Conservation (phyloP, 768 basidiomycete species). For the Amylocystis lapponica region DNA sequence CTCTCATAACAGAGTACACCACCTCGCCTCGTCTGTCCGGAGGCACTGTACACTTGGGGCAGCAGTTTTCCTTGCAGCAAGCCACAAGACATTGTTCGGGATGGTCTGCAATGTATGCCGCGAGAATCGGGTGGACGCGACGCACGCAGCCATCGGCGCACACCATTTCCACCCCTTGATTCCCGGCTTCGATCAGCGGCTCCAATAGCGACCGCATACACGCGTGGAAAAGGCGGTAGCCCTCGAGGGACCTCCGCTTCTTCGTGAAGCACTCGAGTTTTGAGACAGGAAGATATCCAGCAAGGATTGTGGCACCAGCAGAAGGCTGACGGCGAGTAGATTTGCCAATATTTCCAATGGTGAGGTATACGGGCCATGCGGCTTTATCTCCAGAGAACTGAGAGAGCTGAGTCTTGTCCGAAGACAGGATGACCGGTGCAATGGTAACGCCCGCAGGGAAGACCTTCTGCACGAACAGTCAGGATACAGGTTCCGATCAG, state of each 20-base stretch:
- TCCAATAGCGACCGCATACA: constrained; percentile 15
- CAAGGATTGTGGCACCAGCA: constrained; percentile 10
- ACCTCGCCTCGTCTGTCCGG: constrained; percentile 13
- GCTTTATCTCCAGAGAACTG: constrained; percentile 20
- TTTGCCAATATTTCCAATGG: constrained; percentile 26
- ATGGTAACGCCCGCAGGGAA: constrained; percentile 24
- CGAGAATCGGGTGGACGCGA: constrained; percentile 18
- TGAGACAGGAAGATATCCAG: constrained; percentile 27
- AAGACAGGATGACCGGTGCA: constrained; percentile 22
- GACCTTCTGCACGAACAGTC: constrained; percentile 4
- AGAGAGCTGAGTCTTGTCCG: constrained; percentile 26
- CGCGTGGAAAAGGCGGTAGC: constrained; percentile 21
- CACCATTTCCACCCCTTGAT: constrained; percentile 16
- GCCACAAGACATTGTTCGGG: constrained; percentile 23
- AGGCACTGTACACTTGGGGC: constrained; percentile 22
- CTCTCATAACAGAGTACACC: background rate
- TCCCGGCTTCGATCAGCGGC: constrained; percentile 16
- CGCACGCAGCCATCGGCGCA: constrained; percentile 19
- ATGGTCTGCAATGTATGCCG: constrained; percentile 20
- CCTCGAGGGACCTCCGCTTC: constrained; percentile 5
- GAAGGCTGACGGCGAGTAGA: constrained; percentile 15
- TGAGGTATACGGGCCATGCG: constrained; percentile 29
- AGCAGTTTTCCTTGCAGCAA: constrained; percentile 12
- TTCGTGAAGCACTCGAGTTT: constrained; percentile 23
- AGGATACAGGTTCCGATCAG: background rate